A percentile compares a stretch with the other conserved stretches of the same genome.
Evolutionary conservation across 306 rosid genomes (phyloP).

Genomic region (Cyclanthera cordifolia): DNA sequence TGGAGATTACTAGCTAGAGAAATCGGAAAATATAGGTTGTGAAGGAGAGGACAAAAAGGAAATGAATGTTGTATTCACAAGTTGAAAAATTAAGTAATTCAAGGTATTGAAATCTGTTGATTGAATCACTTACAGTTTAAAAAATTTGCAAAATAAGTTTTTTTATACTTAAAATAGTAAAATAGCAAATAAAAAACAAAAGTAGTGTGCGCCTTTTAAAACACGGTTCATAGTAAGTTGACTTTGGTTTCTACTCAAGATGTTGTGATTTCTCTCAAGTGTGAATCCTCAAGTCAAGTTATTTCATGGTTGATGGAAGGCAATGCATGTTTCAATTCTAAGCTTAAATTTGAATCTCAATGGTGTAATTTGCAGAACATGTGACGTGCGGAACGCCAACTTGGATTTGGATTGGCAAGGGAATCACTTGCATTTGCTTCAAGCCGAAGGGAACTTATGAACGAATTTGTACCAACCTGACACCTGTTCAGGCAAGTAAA

Average conservation of each 20-base stretch:
- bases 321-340: neutral
- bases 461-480: conserved; percentile 47
- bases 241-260: neutral
- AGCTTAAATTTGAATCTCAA: neutral
- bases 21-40: too few species aligned
- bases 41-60: too few species aligned
- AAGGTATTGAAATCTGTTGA: too few species aligned
- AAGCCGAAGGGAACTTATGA: conserved; percentile 60
- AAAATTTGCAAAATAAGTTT: too few species aligned
- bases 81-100: too few species aligned
- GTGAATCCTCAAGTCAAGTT: neutral
- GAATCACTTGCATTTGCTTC: conserved; percentile 85
- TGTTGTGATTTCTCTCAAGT: conserved; percentile 3
- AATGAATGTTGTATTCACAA: too few species aligned
- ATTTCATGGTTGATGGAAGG: neutral
- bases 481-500: conserved; percentile 58
- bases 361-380: conserved; percentile 41
- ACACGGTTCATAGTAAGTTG: too few species aligned
- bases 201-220: too few species aligned
- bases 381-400: conserved; percentile 46
- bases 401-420: conserved; percentile 84
- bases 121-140: too few species aligned
- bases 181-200: too few species aligned
- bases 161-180: too few species aligned
- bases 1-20: too few species aligned